phyloP scores from a whole-genome alignment of 345 rosid species.

The Turritis glabra region DNA sequence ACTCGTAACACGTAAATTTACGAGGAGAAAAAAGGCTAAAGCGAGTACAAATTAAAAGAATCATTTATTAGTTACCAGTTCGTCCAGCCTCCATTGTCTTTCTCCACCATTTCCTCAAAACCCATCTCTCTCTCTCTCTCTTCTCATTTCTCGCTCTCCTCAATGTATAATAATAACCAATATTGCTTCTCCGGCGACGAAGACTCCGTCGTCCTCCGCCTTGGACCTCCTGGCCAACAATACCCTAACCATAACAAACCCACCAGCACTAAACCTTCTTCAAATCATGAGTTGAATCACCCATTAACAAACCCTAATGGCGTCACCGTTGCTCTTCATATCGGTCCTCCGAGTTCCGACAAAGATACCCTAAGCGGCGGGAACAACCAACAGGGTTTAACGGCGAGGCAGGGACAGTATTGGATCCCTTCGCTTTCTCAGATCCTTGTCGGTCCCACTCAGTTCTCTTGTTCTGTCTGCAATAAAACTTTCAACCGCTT shows the following conservation, averaged over 20 bases:
- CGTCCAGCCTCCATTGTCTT: slow-evolving; percentile 46
- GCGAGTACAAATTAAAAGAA: slow-evolving; percentile 27
- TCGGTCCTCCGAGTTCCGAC: slow-evolving; percentile 54
- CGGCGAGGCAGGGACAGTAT: slow-evolving; percentile 53
- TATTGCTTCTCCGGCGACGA: slow-evolving; percentile 47
- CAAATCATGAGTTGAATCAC: slow-evolving; percentile 16
- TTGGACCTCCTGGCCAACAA: slow-evolving; percentile 73
- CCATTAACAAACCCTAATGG: slow-evolving; percentile 35
- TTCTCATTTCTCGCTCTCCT: slow-evolving; percentile 27
- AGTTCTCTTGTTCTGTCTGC: slow-evolving; percentile 92
- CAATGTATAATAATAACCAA: slow-evolving; percentile 50
- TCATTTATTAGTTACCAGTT: slow-evolving; percentile 35
- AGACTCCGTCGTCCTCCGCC: slow-evolving; percentile 71
- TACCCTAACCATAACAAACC: slow-evolving; percentile 30
- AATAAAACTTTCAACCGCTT: slow-evolving; percentile 80
- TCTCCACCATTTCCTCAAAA: slow-evolving; percentile 43
- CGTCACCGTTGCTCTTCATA: slow-evolving; percentile 74
- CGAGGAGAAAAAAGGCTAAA: slow-evolving; percentile 21
- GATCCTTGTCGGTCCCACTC: slow-evolving; percentile 92
- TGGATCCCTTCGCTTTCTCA: slow-evolving; percentile 91
- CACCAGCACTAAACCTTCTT: slow-evolving; percentile 29
- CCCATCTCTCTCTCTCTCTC: slow-evolving; percentile 26
- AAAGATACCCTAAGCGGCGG: slow-evolving; percentile 28
- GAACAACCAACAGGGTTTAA: slow-evolving; percentile 41
- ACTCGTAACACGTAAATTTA: slow-evolving; percentile 23